A percentile compares a stretch with the other conserved stretches of the same genome.
These are phyloP conservation scores for Stemphylium beticola DNA, from an alignment of 2,329 filamentous ascomycete genomes.

Conservation along the genomic window DNA sequence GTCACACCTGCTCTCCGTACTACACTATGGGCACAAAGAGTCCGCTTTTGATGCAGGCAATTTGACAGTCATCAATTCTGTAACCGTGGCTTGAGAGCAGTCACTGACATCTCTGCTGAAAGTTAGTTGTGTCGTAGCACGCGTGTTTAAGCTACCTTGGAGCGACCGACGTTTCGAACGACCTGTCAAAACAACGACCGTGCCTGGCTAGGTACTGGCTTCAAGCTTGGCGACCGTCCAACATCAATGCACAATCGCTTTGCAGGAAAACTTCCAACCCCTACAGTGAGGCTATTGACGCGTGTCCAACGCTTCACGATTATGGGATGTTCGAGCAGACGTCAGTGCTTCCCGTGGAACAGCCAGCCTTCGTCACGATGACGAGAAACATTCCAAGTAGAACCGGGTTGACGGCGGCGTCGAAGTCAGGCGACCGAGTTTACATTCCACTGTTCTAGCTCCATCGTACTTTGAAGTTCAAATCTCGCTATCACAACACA, in stretches of 20 bases:
- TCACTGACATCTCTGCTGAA: not conserved
- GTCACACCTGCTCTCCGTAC: not conserved
- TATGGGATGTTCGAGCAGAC: not conserved
- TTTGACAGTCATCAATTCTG: not conserved
- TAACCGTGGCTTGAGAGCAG: not conserved
- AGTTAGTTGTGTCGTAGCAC: not conserved
- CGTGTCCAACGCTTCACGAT: not conserved
- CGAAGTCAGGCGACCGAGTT: conserved; percentile 2
- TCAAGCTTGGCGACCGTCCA: not conserved
- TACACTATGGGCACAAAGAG: not conserved
- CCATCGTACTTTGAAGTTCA: not conserved
- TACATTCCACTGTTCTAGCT: not conserved
- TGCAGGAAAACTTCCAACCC: not conserved
- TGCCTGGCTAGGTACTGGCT: not conserved
- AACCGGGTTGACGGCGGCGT: not conserved
- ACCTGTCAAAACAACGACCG: conserved; percentile 4
- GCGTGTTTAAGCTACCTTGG: not conserved
- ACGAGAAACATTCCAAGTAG: not conserved
- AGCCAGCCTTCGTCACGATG: not conserved
- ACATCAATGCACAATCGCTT: not conserved
- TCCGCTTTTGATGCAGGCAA: not conserved
- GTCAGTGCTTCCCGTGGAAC: not conserved
- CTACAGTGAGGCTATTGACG: not conserved
- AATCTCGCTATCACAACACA: conserved; percentile 2
- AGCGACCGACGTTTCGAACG: conserved; percentile 6